Evolutionary conservation across 495 filamentous ascomycete species (phyloP), one percentile per base, ranked within the genome.

Genomic region (Penicillium crystallinum): DNA sequence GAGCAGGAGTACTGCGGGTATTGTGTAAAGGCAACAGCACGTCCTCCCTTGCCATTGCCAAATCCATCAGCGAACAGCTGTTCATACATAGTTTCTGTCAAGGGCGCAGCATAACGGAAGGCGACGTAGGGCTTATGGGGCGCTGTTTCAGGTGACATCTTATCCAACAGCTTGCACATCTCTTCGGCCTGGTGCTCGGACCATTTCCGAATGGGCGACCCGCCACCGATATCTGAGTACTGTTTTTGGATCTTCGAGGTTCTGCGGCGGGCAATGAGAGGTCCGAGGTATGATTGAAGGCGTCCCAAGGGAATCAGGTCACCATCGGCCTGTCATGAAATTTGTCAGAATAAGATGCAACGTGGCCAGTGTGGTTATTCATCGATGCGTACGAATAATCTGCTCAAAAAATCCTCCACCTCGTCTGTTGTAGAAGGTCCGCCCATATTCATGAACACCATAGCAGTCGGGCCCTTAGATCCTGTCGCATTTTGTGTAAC

Each of bases 1-100:
- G 90, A 95, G 71, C 95, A 99, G n/a, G 88, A 93, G 66, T 99
- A 99, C 65, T 99, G 95, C 18, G 95, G 95, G 59, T 99, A 99
- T 66, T 99, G 95, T 4, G 93, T 96, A 68, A 97, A 99, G 2
- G 95, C 95, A 6, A 99, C 89, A 4, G 95, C 95, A 45, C 95
- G 82, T 1, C 91, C 91, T 11, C 90, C 90, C 53, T 83, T 88
- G 2, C 90, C 91, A 22, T 81, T 80, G 31, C 89, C 89, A 59
- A 99, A 91, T 0, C 95, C 95, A 70, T 99, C 95, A 21, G 79
- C 83, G 37, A 97, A 68, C 52, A 99, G 66, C 53, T 81, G 76
- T 22, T 78, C 75, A 64, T 97, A 97, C 81, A 88, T 95, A 43
- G 92, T 84, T 70, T 97, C 95, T 0, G 95, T 99, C 58, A 99